Evolutionary conservation across 257 asterid species (phyloP).

Genomic region (Eucommia ulmoides): DNA sequence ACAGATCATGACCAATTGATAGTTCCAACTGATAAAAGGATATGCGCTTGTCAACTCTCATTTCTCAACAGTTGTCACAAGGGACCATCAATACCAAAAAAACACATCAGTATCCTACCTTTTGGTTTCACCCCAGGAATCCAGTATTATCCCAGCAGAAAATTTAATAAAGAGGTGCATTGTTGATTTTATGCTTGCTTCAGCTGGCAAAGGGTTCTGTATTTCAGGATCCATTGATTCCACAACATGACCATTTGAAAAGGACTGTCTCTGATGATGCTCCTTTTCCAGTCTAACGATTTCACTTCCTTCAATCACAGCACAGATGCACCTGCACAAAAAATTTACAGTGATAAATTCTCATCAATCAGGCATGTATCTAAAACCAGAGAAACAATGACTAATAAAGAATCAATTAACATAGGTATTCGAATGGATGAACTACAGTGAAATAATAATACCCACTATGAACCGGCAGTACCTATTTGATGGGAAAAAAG

Average conservation of each 20-base stretch:
- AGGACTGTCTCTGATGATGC: conserved; percentile 55
- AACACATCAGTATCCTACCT: conserved; percentile 62
- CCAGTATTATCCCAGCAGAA: conserved; percentile 78
- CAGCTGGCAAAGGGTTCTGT: conserved; percentile 47
- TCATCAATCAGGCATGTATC: too few relatives aligned
- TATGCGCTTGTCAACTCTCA: too few relatives aligned
- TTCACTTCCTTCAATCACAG: conserved; percentile 88
- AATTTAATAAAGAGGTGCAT: conserved; percentile 86
- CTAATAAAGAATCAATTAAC: not conserved
- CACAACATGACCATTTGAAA: conserved; percentile 59
- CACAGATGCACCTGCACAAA: conserved; percentile 71
- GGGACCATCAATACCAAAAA: conserved; percentile 77
- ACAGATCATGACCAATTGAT: too few relatives aligned
- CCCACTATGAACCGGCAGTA: too few relatives aligned
- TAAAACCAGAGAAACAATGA: not conserved
- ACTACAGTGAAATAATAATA: not conserved
- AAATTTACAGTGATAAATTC: too few relatives aligned
- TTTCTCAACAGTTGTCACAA: conserved; percentile 76
- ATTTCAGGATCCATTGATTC: conserved; percentile 53
- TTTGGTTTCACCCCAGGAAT: conserved; percentile 69
- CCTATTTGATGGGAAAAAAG: too few relatives aligned
- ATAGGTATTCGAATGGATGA: not conserved
- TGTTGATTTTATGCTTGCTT: conserved; percentile 67
- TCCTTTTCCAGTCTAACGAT: conserved; percentile 81
- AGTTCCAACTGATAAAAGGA: too few relatives aligned